These are phyloP conservation scores for Nicotiana paniculata DNA, from an alignment of 257 asterid species.

Conservation along the genomic window DNA sequence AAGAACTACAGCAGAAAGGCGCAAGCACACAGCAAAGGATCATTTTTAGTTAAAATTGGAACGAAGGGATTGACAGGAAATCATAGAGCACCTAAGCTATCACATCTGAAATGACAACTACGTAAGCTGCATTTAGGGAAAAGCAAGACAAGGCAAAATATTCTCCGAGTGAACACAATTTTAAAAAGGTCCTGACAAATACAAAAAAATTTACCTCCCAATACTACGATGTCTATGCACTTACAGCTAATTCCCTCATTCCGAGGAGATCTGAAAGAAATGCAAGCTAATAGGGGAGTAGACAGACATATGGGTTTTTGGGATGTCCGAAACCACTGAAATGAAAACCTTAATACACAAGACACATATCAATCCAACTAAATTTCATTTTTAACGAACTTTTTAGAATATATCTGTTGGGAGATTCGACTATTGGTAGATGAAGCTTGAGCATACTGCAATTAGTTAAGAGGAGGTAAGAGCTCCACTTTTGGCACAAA, in stretches of 20 bases:
- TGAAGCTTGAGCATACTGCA: neutral
- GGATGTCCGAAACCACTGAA: neutral
- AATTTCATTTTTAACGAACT: neutral
- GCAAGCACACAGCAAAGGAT: neutral
- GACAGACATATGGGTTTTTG: neutral
- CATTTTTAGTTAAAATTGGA: neutral
- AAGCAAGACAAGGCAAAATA: neutral
- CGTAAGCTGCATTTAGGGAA: neutral
- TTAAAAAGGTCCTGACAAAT: neutral
- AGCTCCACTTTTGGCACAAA: neutral
- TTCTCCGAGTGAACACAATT: neutral
- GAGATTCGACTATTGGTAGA: neutral
- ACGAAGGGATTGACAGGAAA: neutral
- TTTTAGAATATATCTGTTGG: neutral
- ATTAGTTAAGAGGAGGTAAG: conserved; percentile 16
- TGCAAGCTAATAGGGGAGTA: neutral
- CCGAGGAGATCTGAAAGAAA: neutral
- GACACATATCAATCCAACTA: neutral
- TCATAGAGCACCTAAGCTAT: neutral
- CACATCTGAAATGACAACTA: neutral
- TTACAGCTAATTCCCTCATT: neutral
- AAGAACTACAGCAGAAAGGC: neutral
- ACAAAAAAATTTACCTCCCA: neutral
- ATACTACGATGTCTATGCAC: neutral
- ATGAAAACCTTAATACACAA: neutral